phyloP scores from a whole-genome alignment of 495 filamentous ascomycete species.

The Massariosphaeria phaeospora region DNA sequence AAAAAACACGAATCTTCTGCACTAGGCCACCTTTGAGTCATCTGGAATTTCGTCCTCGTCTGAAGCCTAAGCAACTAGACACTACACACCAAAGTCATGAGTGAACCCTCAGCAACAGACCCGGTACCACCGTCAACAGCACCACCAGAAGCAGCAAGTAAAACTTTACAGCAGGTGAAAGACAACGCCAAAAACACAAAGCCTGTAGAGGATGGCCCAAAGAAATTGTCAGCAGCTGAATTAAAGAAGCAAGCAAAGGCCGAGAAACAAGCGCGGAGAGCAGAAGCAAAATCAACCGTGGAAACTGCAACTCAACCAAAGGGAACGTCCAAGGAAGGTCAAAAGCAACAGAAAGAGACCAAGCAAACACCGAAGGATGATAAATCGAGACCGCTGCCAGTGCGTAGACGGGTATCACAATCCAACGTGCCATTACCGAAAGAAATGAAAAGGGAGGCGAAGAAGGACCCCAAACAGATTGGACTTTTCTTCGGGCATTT shows the following conservation, averaged over 20 bases:
- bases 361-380: conserved; percentile 45
- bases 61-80: no score
- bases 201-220: conserved; percentile 1
- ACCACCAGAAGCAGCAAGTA: conserved; percentile 4
- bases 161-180: not conserved
- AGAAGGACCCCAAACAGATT: conserved; percentile 60
- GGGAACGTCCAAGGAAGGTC: conserved; percentile 17
- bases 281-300: conserved; percentile 52
- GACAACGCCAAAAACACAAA: conserved; percentile 3
- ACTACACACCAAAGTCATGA: conserved; percentile 7
- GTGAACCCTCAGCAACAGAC: conserved; percentile 3
- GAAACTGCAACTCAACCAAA: conserved; percentile 26
- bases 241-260: conserved; percentile 33
- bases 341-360: conserved; percentile 39
- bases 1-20: no score
- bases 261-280: conserved; percentile 57
- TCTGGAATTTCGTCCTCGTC: no score
- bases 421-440: conserved; percentile 37
- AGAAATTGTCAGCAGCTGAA: conserved; percentile 29
- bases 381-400: conserved; percentile 25
- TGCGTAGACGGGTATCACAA: conserved; percentile 46
- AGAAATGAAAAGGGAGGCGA: conserved; percentile 34
- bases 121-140: conserved; percentile 4
- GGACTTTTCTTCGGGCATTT: conserved; percentile 76
- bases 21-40: no score